These are phyloP conservation scores for Amanita inopinata DNA, from an alignment of 768 basidiomycete genomes.

Conservation along the genomic window DNA sequence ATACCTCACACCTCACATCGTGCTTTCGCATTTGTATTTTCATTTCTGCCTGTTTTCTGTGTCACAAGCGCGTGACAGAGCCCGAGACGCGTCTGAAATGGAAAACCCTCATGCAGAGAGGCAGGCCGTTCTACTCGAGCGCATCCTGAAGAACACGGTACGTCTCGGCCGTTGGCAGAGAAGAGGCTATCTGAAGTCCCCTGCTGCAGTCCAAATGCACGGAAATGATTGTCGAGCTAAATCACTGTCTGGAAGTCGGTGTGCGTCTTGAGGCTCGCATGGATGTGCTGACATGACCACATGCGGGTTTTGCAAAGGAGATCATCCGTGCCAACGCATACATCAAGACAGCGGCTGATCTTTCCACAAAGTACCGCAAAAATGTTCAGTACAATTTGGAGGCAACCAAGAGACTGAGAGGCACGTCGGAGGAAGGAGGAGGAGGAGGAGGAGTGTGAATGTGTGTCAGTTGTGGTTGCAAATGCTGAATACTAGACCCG, in stretches of 20 bases:
- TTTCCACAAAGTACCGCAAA: conserved; percentile 80
- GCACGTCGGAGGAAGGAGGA: neutral
- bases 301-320: conserved; percentile 38
- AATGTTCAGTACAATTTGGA: conserved; percentile 92
- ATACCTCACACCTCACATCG: conserved; percentile 1
- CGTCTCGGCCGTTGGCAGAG: conserved; percentile 20
- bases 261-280: neutral
- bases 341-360: conserved; percentile 72
- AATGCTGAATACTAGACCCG: neutral
- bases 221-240: conserved; percentile 82
- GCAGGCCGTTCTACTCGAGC: conserved; percentile 82
- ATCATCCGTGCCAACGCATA: conserved; percentile 69
- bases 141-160: conserved; percentile 86
- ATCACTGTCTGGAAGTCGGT: conserved; percentile 76
- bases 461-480: neutral
- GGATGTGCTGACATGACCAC: neutral
- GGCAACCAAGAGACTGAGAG: conserved; percentile 31
- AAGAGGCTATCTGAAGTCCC: neutral
- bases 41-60: neutral
- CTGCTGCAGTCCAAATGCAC: conserved; percentile 75
- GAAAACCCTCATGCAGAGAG: conserved; percentile 94
- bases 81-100: conserved; percentile 35
- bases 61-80: conserved; percentile 10
- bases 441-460: neutral
- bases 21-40: conserved; percentile 6